Evolutionary conservation across 768 basidiomycete species (phyloP).

Genomic region (Daedaleopsis nitida): DNA sequence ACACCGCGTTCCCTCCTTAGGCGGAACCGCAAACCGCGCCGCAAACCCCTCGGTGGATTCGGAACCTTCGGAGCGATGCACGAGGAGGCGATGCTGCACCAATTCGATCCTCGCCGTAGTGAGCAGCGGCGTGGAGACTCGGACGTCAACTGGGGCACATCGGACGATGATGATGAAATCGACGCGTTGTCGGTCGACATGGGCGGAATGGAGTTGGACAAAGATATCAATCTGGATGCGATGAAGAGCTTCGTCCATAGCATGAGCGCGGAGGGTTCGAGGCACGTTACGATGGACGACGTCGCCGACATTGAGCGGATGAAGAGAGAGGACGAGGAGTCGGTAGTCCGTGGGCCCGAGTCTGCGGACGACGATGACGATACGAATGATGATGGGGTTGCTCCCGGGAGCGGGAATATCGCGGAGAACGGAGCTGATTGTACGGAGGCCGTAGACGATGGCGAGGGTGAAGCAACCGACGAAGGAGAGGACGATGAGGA

Average conservation of each 20-base stretch:
- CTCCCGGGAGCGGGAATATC: neutral
- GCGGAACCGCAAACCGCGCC: conserved; percentile 22
- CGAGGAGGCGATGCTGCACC: conserved; percentile 52
- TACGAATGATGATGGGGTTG: too few relatives aligned
- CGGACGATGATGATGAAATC: conserved; percentile 36
- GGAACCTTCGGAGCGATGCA: conserved; percentile 55
- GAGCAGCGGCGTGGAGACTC: conserved; percentile 63
- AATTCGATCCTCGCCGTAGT: conserved; percentile 43
- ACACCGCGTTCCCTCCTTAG: conserved; percentile 32
- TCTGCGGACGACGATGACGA: conserved; percentile 15
- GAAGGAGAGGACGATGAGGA: conserved; percentile 6
- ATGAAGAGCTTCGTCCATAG: conserved; percentile 58
- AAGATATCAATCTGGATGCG: conserved; percentile 46
- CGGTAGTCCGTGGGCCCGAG: conserved; percentile 5
- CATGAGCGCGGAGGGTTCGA: conserved; percentile 48
- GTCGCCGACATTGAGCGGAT: conserved; percentile 56
- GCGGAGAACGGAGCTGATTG: neutral
- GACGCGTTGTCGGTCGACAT: conserved; percentile 37
- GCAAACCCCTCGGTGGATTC: conserved; percentile 36
- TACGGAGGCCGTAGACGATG: conserved; percentile 16
- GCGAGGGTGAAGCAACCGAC: conserved; percentile 20
- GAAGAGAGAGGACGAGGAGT: conserved; percentile 38
- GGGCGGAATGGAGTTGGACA: conserved; percentile 67
- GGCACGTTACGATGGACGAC: conserved; percentile 66
- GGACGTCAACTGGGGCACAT: conserved; percentile 64